Percentiles rank a stretch among this genome's conserved stretches.
Evolutionary conservation across 1,284 basidiomycete species (phyloP).

Genomic region (Abortiporus biennis): DNA sequence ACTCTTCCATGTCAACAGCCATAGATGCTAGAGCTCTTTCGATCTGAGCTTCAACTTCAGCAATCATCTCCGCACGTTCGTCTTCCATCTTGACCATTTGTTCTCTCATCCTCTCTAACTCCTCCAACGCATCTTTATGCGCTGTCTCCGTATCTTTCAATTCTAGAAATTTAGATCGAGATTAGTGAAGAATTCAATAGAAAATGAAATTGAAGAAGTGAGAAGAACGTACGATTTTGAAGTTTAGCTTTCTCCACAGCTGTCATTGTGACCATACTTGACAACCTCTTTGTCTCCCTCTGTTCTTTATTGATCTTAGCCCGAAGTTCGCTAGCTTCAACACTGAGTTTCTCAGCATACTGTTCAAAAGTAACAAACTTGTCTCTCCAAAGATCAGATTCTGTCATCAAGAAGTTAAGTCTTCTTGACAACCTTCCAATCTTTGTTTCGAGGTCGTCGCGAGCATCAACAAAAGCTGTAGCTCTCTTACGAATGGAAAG

Average conservation of each 20-base stretch:
- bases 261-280: slow-evolving; percentile 69
- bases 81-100: slow-evolving; percentile 81
- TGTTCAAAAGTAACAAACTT: slow-evolving; percentile 90
- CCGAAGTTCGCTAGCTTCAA: slow-evolving; percentile 76
- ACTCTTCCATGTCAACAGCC: slow-evolving; percentile 73
- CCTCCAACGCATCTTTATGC: slow-evolving; percentile 61
- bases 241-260: slow-evolving; percentile 72
- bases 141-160: slow-evolving; percentile 69
- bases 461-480: slow-evolving; percentile 87
- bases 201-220: background rate
- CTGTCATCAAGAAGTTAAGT: slow-evolving; percentile 88
- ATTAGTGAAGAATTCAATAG: slow-evolving; percentile 8
- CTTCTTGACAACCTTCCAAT: slow-evolving; percentile 77
- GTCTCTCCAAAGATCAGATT: slow-evolving; percentile 84
- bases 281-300: slow-evolving; percentile 76
- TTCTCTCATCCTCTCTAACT: slow-evolving; percentile 67
- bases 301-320: slow-evolving; percentile 86
- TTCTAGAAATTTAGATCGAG: slow-evolving; percentile 34
- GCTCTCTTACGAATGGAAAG: slow-evolving; percentile 84
- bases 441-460: slow-evolving; percentile 88
- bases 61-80: slow-evolving; percentile 81
- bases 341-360: slow-evolving; percentile 86
- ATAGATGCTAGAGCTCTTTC: slow-evolving; percentile 77
- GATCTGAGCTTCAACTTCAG: slow-evolving; percentile 83
- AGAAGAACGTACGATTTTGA: slow-evolving; percentile 53